A percentile compares a stretch with the other conserved stretches of the same genome.
Conservation (phyloP, 371 early-diverging fungal genomes). For the Mucor velutinosus region DNA sequence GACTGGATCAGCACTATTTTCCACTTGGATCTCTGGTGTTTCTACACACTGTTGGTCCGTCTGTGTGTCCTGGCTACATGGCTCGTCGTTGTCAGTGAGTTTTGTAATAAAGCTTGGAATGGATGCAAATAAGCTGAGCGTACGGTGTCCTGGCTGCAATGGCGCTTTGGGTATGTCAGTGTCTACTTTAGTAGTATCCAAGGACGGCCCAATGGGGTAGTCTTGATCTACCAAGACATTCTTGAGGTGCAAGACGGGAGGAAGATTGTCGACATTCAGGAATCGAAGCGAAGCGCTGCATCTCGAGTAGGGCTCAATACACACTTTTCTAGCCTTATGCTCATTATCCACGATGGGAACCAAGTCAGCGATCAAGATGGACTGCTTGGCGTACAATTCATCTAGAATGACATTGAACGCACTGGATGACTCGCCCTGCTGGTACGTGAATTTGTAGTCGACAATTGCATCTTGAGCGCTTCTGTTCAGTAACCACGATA, state of each 20-base stretch:
- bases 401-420: not conserved
- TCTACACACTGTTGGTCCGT: not conserved
- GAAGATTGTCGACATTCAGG: constrained; percentile 8
- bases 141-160: not conserved
- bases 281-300: constrained; percentile 11
- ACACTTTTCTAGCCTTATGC: not conserved
- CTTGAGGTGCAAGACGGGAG: not conserved
- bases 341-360: constrained; percentile 5
- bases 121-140: not conserved
- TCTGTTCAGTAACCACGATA: constrained; percentile 1
- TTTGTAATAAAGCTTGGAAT: constrained; percentile 1
- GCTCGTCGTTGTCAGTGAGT: not conserved
- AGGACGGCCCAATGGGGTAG: constrained; percentile 3
- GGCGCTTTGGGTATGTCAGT: not conserved
- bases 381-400: not conserved
- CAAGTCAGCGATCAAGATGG: constrained; percentile 14
- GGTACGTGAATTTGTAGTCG: not conserved
- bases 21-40: not conserved
- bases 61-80: not conserved
- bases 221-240: not conserved
- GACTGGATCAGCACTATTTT: not conserved
- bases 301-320: constrained; percentile 12
- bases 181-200: not conserved
- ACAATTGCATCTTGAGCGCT: not conserved
- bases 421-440: not conserved